phyloP scores from a whole-genome alignment of 768 basidiomycete genomes.

The Ramaria rubella region DNA sequence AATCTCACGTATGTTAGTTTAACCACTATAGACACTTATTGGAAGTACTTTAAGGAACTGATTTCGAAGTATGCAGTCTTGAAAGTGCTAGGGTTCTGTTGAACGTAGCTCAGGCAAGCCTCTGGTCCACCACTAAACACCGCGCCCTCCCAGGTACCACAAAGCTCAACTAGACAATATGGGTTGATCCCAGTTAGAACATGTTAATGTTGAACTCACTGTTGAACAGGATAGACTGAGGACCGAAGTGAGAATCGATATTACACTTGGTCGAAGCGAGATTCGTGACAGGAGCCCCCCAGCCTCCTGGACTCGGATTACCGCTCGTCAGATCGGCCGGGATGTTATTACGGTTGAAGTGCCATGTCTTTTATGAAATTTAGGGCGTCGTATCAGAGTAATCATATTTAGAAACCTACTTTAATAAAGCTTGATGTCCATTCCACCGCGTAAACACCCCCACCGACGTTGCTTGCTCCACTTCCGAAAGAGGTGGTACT shows the following conservation, averaged over 20 bases:
- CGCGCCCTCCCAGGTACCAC: constrained; percentile 14
- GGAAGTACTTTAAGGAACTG: constrained; percentile 6
- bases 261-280: constrained; percentile 9
- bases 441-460: constrained; percentile 40
- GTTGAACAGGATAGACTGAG: constrained; percentile 13
- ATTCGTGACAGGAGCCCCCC: constrained; percentile 13
- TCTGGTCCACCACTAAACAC: constrained; percentile 11
- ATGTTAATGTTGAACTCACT: neutral
- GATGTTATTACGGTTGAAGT: constrained; percentile 9
- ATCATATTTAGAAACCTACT: constrained; percentile 40
- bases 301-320: constrained; percentile 10
- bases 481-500: constrained; percentile 33
- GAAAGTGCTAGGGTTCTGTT: constrained; percentile 12
- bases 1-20: too few species aligned
- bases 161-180: constrained; percentile 7
- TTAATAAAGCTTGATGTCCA: constrained; percentile 34
- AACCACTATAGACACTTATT: too few species aligned
- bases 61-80: constrained; percentile 14
- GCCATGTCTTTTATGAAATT: constrained; percentile 9
- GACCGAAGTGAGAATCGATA: constrained; percentile 10
- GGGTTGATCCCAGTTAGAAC: neutral
- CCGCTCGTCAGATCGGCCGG: constrained; percentile 9
- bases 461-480: constrained; percentile 36
- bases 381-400: neutral
- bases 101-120: constrained; percentile 7